Evolutionary conservation across 1,284 basidiomycete species (phyloP).

Genomic region (Violaceomyces palustris): DNA sequence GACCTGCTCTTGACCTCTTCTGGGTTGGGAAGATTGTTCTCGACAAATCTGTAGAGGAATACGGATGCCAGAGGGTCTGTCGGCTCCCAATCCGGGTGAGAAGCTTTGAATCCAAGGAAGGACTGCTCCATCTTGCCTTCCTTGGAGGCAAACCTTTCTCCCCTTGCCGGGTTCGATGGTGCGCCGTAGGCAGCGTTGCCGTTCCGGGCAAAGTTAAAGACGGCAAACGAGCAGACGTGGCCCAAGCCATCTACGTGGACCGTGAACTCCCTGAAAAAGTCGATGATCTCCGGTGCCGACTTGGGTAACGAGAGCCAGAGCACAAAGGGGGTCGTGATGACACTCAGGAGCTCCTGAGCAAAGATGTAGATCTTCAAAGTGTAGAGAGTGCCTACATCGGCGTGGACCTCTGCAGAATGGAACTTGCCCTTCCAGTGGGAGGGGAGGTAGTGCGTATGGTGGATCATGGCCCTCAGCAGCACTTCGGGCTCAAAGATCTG

Average conservation of each 20-base stretch:
- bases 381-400: conserved; percentile 40
- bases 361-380: conserved; percentile 61
- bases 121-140: conserved; percentile 77
- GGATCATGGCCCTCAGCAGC: conserved; percentile 81
- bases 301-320: conserved; percentile 84
- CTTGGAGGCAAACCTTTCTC: conserved; percentile 4
- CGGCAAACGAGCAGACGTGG: conserved; percentile 95
- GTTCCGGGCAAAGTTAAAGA: conserved; percentile 83
- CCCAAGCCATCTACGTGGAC: conserved; percentile 93
- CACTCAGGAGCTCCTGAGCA: conserved; percentile 78
- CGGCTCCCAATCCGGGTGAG: conserved; percentile 91
- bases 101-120: conserved; percentile 85
- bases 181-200: conserved; percentile 41
- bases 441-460: conserved; percentile 92
- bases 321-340: conserved; percentile 87
- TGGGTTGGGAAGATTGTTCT: conserved; percentile 49
- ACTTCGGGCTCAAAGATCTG: conserved; percentile 84
- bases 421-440: conserved; percentile 81
- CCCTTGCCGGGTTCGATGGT: conserved; percentile 61
- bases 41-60: conserved; percentile 75
- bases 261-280: conserved; percentile 62
- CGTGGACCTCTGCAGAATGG: conserved; percentile 61
- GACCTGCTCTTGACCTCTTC: neutral
- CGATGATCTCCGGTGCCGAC: conserved; percentile 63
- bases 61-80: conserved; percentile 76